These are phyloP conservation scores for Corymbia calophylla DNA, from an alignment of 441 rosid species.

Conservation along the genomic window DNA sequence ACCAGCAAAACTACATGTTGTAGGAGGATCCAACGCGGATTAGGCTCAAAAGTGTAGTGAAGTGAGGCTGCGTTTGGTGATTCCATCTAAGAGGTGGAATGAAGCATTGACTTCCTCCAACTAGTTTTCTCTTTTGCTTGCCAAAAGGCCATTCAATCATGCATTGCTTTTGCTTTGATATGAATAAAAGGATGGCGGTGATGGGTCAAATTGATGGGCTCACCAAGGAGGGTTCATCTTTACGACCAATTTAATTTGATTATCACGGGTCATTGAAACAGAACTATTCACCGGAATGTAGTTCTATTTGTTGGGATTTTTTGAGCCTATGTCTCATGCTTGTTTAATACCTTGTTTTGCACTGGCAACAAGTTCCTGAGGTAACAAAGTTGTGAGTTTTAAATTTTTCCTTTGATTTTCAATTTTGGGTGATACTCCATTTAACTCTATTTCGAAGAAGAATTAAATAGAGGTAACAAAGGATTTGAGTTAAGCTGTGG, in stretches of 20 bases:
- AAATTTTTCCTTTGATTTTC: background rate
- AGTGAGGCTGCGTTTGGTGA: fast-evolving
- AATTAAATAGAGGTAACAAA: too few species aligned
- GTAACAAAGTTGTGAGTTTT: background rate
- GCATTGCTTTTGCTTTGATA: background rate
- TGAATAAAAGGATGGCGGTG: background rate
- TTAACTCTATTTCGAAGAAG: too few species aligned
- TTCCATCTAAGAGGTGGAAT: too few species aligned
- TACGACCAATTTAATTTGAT: background rate
- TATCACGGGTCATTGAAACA: background rate
- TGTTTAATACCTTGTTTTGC: background rate
- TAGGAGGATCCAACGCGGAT: too few species aligned
- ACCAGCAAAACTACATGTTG: too few species aligned
- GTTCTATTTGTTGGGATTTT: background rate
- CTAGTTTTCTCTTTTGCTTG: too few species aligned
- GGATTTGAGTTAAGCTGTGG: background rate
- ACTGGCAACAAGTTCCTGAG: background rate
- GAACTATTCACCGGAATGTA: background rate
- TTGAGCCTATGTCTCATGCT: background rate
- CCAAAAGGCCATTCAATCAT: background rate
- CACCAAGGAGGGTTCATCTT: background rate
- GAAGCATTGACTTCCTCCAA: too few species aligned
- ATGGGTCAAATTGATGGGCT: background rate
- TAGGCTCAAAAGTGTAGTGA: background rate
- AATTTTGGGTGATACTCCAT: background rate